Evolutionary conservation across 2,329 filamentous ascomycete genomes (phyloP).

Genomic region (Arthrobotrys entomopaga): DNA sequence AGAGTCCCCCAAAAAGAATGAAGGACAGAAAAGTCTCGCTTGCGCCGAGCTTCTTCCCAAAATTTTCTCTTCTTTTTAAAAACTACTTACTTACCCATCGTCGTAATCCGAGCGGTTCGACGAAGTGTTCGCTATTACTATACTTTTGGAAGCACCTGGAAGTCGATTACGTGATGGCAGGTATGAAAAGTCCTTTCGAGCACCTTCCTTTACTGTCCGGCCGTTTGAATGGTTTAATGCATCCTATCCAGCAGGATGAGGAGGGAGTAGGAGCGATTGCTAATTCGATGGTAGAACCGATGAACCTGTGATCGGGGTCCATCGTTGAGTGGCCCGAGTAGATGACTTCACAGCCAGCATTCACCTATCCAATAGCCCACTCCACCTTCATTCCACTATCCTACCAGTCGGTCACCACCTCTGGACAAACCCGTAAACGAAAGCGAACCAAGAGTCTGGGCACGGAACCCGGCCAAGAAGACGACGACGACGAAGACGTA

Average conservation of each 20-base stretch:
- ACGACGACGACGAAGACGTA: conserved; percentile 18
- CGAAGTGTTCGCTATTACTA: not conserved
- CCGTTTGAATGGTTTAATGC: conserved; percentile 1
- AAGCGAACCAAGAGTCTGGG: conserved; percentile 51
- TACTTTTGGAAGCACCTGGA: conserved; percentile 37
- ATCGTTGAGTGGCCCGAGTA: conserved; percentile 49
- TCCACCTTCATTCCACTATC: conserved; percentile 54
- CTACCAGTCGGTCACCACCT: conserved; percentile 45
- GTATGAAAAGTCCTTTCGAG: conserved; percentile 30
- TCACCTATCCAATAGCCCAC: conserved; percentile 52
- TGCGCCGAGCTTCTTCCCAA: conserved; percentile 10
- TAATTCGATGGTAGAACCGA: conserved; percentile 18
- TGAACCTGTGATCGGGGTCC: conserved; percentile 51
- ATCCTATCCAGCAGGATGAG: not conserved
- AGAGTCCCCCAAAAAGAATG: conserved; percentile 24
- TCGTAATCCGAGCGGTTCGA: not conserved
- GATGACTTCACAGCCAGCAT: conserved; percentile 52
- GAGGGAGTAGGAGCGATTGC: conserved; percentile 12
- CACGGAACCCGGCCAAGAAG: conserved; percentile 31
- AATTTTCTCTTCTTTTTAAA: conserved; percentile 11
- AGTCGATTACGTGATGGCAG: conserved; percentile 55
- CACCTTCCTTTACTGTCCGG: conserved; percentile 25
- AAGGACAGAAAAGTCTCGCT: conserved; percentile 15
- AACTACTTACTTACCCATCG: conserved; percentile 19
- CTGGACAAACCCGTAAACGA: conserved; percentile 40